Evolutionary conservation across 805 yeast species (phyloP).

Genomic region (Priceomyces castillae): DNA sequence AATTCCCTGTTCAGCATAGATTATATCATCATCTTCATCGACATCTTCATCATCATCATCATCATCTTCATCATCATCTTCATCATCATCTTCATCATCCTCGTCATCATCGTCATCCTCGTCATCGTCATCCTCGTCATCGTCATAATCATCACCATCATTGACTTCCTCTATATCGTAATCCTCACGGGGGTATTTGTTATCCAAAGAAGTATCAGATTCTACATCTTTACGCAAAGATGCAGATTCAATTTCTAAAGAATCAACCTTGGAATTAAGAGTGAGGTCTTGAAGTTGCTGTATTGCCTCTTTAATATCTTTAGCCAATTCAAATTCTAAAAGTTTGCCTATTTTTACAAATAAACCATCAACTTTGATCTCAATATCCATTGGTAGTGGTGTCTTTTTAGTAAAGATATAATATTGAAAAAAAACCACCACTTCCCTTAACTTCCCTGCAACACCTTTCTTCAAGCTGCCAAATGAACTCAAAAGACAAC

Average conservation of each 20-base stretch:
- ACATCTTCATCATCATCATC: constrained; percentile 23
- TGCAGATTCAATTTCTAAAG: no score
- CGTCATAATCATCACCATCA: constrained; percentile 13
- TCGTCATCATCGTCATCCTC: constrained; percentile 14
- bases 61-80: constrained; percentile 29
- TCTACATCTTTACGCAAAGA: no score
- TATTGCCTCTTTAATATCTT: constrained; percentile 43
- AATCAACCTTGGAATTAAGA: background rate
- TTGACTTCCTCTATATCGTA: background rate
- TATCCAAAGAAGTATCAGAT: no score
- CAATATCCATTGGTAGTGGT: constrained; percentile 63
- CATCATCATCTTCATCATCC: constrained; percentile 11
- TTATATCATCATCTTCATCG: constrained; percentile 9
- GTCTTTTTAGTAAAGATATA: constrained; percentile 59
- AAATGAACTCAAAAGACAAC: constrained; percentile 23
- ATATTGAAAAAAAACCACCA: constrained; percentile 66
- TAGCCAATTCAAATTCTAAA: constrained; percentile 34
- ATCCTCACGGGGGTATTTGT: no score
- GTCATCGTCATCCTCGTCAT: constrained; percentile 11
- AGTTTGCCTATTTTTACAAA: constrained; percentile 29
- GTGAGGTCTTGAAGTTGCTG: constrained; percentile 33
- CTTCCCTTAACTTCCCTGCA: constrained; percentile 14
- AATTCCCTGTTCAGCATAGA: constrained; percentile 2
- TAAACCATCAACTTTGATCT: constrained; percentile 49
- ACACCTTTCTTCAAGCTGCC: constrained; percentile 5